Evolutionary conservation across 768 basidiomycete species (phyloP).

Genomic region (Leccinellum albellum): DNA sequence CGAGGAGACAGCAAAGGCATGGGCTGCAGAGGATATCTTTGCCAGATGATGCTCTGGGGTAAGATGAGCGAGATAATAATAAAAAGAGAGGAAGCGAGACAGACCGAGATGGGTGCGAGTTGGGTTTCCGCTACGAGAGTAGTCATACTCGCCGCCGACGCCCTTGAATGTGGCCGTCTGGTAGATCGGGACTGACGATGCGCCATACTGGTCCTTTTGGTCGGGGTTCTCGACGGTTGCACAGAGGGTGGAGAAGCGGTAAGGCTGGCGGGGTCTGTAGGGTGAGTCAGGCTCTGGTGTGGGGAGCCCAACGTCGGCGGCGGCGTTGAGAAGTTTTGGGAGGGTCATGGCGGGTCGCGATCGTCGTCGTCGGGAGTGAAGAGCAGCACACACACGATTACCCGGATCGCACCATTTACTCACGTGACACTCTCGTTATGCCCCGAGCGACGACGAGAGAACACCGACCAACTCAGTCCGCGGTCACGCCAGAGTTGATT

Average conservation of each 20-base stretch:
- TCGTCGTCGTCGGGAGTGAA: background rate
- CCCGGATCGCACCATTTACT: slow-evolving; percentile 13
- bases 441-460: slow-evolving; percentile 21
- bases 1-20: slow-evolving; percentile 91
- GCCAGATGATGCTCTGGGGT: slow-evolving; percentile 89
- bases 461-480: slow-evolving; percentile 21
- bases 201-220: slow-evolving; percentile 93
- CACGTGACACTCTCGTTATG: slow-evolving; percentile 22
- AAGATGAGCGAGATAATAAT: background rate
- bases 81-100: slow-evolving; percentile 14
- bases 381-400: background rate
- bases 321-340: slow-evolving; percentile 7
- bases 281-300: slow-evolving; percentile 84
- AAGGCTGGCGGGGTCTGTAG: slow-evolving; percentile 60
- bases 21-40: slow-evolving; percentile 88
- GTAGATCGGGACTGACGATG: slow-evolving; percentile 94
- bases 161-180: slow-evolving; percentile 99
- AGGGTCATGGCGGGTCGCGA: slow-evolving; percentile 10
- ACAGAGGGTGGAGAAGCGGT: slow-evolving; percentile 86
- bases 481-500: slow-evolving; percentile 60
- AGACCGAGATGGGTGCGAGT: slow-evolving; percentile 91
- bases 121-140: slow-evolving; percentile 93
- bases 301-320: slow-evolving; percentile 51
- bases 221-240: slow-evolving; percentile 89
- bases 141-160: slow-evolving; percentile 84